Evolutionary conservation across 768 basidiomycete species (phyloP).

Genomic region (Butyriboletus loyo): DNA sequence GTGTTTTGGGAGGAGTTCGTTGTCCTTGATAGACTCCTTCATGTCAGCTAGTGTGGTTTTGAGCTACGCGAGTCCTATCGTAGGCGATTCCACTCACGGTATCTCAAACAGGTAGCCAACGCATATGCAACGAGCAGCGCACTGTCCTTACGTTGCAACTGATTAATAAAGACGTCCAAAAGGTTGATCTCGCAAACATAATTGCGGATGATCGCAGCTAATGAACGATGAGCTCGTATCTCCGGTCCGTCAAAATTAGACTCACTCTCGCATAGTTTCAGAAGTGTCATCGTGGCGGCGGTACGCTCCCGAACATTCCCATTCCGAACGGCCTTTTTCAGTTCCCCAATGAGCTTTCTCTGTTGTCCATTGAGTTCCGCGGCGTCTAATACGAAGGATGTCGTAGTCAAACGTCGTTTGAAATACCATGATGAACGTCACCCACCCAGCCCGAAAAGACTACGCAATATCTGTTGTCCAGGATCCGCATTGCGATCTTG

Average conservation of each 20-base stretch:
- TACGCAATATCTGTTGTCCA: conserved; percentile 2
- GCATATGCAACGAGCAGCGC: conserved; percentile 24
- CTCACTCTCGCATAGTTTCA: conserved; percentile 23
- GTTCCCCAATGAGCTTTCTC: conserved; percentile 8
- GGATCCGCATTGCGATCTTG: background rate
- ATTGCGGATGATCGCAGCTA: conserved; percentile 5
- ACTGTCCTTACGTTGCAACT: conserved; percentile 12
- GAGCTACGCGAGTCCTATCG: background rate
- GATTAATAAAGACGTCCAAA: conserved; percentile 11
- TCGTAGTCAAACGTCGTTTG: background rate
- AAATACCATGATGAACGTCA: background rate
- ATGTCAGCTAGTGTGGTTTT: conserved; percentile 11
- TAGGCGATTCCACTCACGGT: conserved; percentile 6
- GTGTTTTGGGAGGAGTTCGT: conserved; percentile 8
- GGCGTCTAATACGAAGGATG: conserved; percentile 3
- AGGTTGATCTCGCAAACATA: conserved; percentile 8
- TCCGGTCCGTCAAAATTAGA: background rate
- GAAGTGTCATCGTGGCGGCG: conserved; percentile 20
- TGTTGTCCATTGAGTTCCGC: background rate
- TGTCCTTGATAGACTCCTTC: conserved; percentile 6
- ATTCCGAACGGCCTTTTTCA: conserved; percentile 1
- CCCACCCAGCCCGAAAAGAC: conserved; percentile 20
- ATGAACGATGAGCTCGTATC: background rate
- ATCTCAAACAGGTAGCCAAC: conserved; percentile 13
- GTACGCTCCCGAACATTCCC: conserved; percentile 17